Percentiles rank a stretch among this genome's conserved stretches.
These are phyloP conservation scores for Gyrodon lividus DNA, from an alignment of 768 basidiomycete species.

Conservation along the genomic window DNA sequence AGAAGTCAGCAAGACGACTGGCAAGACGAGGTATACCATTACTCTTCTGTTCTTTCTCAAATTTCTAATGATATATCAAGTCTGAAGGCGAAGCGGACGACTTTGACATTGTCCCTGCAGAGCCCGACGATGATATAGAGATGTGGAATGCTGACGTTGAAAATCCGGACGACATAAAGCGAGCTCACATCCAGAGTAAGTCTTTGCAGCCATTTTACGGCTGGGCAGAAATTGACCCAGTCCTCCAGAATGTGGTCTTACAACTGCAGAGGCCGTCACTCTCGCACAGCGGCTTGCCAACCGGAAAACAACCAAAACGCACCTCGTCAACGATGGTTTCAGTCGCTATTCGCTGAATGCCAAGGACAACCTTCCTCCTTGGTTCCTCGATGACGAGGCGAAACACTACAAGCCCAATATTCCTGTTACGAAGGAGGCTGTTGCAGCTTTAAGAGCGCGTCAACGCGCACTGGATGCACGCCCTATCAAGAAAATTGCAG, in stretches of 20 bases:
- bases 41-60: not conserved
- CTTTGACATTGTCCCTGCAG: conserved; percentile 75
- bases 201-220: conserved; percentile 3
- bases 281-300: conserved; percentile 91
- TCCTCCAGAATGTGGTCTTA: conserved; percentile 69
- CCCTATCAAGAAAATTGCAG: conserved; percentile 98
- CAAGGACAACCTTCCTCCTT: conserved; percentile 88
- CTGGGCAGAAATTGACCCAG: conserved; percentile 3
- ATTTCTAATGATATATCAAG: conserved; percentile 18
- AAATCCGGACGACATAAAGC: conserved; percentile 67
- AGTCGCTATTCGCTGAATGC: conserved; percentile 89
- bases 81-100: conserved; percentile 38
- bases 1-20: conserved; percentile 32
- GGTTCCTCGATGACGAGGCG: conserved; percentile 97
- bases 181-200: conserved; percentile 66
- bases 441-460: conserved; percentile 79
- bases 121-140: conserved; percentile 51
- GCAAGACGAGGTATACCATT: conserved; percentile 25
- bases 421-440: conserved; percentile 96
- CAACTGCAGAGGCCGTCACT: conserved; percentile 87
- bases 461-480: conserved; percentile 93
- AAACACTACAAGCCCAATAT: conserved; percentile 93
- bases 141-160: conserved; percentile 84
- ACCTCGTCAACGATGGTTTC: conserved; percentile 93
- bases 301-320: conserved; percentile 81